phyloP scores from a whole-genome alignment of 2,329 filamentous ascomycete species.

The Pleomassaria siparia region DNA sequence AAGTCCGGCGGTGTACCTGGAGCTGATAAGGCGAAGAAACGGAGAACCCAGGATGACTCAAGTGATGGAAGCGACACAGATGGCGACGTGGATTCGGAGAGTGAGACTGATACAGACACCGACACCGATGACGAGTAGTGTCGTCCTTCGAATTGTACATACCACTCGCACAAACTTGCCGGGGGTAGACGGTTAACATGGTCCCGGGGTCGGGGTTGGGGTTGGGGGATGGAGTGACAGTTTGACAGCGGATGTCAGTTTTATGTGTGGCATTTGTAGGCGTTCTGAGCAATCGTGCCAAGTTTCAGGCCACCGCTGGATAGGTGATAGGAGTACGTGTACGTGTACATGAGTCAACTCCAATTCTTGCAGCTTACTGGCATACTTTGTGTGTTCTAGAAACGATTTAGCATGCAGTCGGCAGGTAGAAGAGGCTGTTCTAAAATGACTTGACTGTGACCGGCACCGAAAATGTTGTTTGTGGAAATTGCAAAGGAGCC shows the following conservation, averaged over 20 bases:
- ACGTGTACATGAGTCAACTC: conserved; percentile 16
- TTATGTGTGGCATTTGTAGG: conserved; percentile 28
- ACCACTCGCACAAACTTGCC: not conserved
- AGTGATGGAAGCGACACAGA: conserved; percentile 63
- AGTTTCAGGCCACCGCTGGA: conserved; percentile 7
- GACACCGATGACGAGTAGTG: conserved; percentile 44
- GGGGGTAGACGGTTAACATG: not conserved
- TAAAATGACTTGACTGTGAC: conserved; percentile 3
- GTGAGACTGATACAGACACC: conserved; percentile 52
- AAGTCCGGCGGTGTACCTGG: conserved; percentile 64
- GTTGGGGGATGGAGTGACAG: not conserved
- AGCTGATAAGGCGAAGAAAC: conserved; percentile 58
- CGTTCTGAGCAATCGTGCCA: conserved; percentile 19
- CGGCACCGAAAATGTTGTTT: not conserved
- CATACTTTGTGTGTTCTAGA: conserved; percentile 4
- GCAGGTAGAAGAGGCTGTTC: not conserved
- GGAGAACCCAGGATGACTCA: conserved; percentile 62
- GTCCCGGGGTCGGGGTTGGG: not conserved
- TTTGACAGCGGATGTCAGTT: conserved; percentile 5
- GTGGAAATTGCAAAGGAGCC: not conserved
- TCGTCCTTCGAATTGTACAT: not conserved
- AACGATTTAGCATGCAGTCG: not conserved
- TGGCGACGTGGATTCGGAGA: conserved; percentile 60
- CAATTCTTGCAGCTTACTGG: not conserved
- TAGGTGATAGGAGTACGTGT: conserved; percentile 11